These are phyloP conservation scores for Psidium guajava DNA, from an alignment of 345 rosid genomes.

Conservation along the genomic window DNA sequence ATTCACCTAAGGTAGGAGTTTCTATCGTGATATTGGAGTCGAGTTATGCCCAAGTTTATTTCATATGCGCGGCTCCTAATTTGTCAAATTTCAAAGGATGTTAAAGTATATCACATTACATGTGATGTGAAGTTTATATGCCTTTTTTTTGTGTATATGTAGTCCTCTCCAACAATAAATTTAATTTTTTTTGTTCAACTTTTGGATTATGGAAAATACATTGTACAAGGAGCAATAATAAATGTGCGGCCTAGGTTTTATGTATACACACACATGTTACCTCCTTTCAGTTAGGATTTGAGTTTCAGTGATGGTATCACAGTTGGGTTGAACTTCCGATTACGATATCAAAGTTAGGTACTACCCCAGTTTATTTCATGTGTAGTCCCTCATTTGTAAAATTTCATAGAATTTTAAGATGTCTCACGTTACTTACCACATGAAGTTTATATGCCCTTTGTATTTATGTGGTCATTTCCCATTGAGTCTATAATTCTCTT, in stretches of 20 bases:
- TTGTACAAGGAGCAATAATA: background rate
- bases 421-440: background rate
- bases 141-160: background rate
- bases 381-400: background rate
- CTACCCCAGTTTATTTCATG: fast-evolving
- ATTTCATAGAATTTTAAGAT: background rate
- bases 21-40: background rate
- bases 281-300: too few relatives aligned
- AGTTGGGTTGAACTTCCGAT: too few relatives aligned
- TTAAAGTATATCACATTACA: background rate
- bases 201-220: background rate
- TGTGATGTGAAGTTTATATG: background rate
- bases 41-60: background rate
- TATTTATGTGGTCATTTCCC: background rate
- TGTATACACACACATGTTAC: background rate
- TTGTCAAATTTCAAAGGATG: background rate
- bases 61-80: background rate
- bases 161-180: background rate
- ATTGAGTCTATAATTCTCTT: background rate
- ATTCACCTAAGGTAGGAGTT: too few relatives aligned
- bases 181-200: background rate
- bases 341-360: background rate
- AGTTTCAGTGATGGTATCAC: background rate
- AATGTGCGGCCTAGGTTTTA: too few relatives aligned
- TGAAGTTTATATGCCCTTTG: background rate